Evolutionary conservation across 805 yeast genomes (phyloP).

Genomic region (Candida boleticola): DNA sequence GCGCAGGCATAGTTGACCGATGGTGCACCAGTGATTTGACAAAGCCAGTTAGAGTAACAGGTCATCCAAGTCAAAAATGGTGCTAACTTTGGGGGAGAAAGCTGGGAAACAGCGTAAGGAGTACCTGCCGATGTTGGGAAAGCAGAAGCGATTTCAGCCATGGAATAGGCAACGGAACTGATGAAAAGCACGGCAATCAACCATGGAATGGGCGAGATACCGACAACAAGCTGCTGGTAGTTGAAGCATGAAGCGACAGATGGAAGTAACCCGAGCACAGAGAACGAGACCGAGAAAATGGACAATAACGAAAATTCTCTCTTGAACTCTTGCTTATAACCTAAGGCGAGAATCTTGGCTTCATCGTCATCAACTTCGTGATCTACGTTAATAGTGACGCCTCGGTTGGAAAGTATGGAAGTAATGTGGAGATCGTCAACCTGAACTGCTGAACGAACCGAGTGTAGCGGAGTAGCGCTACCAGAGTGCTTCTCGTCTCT

Average conservation of each 20-base stretch:
- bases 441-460: slow-evolving; percentile 22
- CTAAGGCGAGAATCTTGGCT: slow-evolving; percentile 54
- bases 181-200: slow-evolving; percentile 55
- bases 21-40: slow-evolving; percentile 62
- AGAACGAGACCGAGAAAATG: slow-evolving; percentile 60
- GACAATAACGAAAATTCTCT: slow-evolving; percentile 58
- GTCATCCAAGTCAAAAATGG: slow-evolving; percentile 60
- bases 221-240: slow-evolving; percentile 59
- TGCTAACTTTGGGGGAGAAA: slow-evolving; percentile 54
- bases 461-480: slow-evolving; percentile 10
- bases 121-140: slow-evolving; percentile 70
- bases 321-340: slow-evolving; percentile 62
- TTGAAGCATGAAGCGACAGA: slow-evolving; percentile 63
- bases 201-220: slow-evolving; percentile 63
- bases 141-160: slow-evolving; percentile 66
- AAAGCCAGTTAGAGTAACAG: slow-evolving; percentile 65
- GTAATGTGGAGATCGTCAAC: slow-evolving; percentile 38
- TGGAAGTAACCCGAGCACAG: slow-evolving; percentile 63
- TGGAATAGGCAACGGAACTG: slow-evolving; percentile 54
- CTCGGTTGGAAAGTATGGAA: slow-evolving; percentile 39
- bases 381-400: slow-evolving; percentile 42
- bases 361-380: slow-evolving; percentile 50
- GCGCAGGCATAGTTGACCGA: slow-evolving; percentile 60
- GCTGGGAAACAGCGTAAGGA: slow-evolving; percentile 63
- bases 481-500: neutral